Base-by-base conservation (phyloP, 306 rosid genomes). In the Acacia crassicarpa region DNA sequence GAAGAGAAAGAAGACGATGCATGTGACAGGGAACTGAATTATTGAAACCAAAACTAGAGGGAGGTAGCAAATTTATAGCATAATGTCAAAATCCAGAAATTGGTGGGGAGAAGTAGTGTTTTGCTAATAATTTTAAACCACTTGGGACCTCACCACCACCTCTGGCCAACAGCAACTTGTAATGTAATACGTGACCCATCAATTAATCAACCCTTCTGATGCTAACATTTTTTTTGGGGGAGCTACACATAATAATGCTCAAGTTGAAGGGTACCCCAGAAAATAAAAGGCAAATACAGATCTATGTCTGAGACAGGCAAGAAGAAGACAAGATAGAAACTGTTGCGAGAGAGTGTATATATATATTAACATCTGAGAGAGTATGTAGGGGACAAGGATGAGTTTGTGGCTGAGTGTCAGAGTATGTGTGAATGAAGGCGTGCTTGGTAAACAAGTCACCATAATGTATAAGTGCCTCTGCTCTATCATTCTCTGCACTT, bases 21-120 rank as follows among this genome's bases (percentile, higher is more conserved):
- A 91, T 92, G 94, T 91, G 97, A 86, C 77, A 17, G 16, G 56
- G n/a, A 74, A 19, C 84, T 90, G 80, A 91, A 94, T 90, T 86
- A 94, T 92, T 91, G 92, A 71, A 14, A 23, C 30, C 30, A 12
- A 71, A 85, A 65, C 62, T 25, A 78, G 63, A 19, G 78, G 51
- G 69, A 12, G 20, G 30, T 56, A 80, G 83, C 84, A 80, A 76
- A 74, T 75, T 80, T 83, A 74, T 65, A 81, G 82, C 87, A 85
- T 81, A 38, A 73, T 84, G 90, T 94, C 90, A 85, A 92, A 87
- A 84, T 89, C 92, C 80, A 32, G 54, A 76, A 74, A 81, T 68
- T 75, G 79, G 87, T 86, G 72, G 76, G 75, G 30, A 75, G 73
- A 83, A 67, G 81, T 74, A 70, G 81, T 76, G 78, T 66, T 35